Evolutionary conservation across 352 stramenopile genomes (phyloP).

Genomic region (Pythium insidiosum): DNA sequence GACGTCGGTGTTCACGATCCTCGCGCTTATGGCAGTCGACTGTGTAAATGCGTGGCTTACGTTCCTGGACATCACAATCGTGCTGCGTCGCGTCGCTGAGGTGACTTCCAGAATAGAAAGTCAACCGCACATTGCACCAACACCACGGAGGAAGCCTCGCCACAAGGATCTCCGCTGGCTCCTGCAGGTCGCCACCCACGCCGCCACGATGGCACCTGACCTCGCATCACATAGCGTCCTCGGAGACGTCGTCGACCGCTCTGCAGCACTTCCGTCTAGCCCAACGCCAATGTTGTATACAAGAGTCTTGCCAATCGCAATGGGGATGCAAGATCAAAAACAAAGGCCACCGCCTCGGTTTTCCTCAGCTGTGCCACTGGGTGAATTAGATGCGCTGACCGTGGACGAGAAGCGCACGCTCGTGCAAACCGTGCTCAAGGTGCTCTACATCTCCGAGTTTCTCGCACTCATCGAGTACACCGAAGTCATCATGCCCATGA

Average conservation of each 20-base stretch:
- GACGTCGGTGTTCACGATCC: slow-evolving; percentile 1
- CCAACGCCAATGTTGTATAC: too few relatives aligned
- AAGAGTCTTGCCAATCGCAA: too few relatives aligned
- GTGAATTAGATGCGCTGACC: not conserved
- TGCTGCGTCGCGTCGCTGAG: not conserved
- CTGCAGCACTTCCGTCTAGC: too few relatives aligned
- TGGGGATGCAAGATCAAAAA: too few relatives aligned
- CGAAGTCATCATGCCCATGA: slow-evolving; percentile 23
- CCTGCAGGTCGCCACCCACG: not conserved
- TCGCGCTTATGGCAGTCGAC: slow-evolving; percentile 8
- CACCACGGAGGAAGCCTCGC: too few relatives aligned
- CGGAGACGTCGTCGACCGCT: not conserved
- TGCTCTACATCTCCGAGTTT: slow-evolving; percentile 26
- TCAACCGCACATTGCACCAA: too few relatives aligned
- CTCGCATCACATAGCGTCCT: not conserved
- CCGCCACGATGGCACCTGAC: not conserved
- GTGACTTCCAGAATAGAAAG: slow-evolving; percentile 1
- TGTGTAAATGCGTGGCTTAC: slow-evolving; percentile 3
- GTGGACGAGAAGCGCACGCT: not conserved
- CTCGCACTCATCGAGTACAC: slow-evolving; percentile 23
- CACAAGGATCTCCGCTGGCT: too few relatives aligned
- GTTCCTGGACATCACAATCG: slow-evolving; percentile 2
- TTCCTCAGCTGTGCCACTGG: not conserved
- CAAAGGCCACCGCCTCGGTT: not conserved
- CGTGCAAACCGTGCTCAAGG: slow-evolving; percentile 5